phyloP scores from a whole-genome alignment of 2,329 filamentous ascomycete species.

The Penicillium sp. region DNA sequence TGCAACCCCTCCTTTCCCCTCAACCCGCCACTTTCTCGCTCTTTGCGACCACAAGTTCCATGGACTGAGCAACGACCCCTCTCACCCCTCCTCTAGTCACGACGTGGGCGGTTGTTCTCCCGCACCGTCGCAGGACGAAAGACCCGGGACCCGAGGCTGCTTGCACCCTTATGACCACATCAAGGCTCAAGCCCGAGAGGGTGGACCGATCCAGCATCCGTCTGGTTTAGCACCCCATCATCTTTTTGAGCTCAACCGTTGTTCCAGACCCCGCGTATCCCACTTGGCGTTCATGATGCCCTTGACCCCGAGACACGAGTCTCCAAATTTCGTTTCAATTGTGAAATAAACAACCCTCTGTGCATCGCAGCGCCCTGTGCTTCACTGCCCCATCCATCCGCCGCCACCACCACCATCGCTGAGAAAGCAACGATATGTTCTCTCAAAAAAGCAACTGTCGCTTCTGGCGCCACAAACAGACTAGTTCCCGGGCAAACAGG shows the following conservation, averaged over 20 bases:
- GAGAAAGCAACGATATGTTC: neutral
- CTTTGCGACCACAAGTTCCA: conserved; percentile 2
- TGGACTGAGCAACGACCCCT: neutral
- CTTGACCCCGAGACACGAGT: neutral
- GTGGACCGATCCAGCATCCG: conserved; percentile 13
- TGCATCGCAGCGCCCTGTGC: too few species aligned
- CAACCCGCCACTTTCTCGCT: conserved; percentile 15
- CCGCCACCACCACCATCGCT: too few species aligned
- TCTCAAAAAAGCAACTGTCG: neutral
- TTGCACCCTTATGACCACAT: conserved; percentile 14
- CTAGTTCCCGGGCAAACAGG: neutral
- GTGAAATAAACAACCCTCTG: neutral
- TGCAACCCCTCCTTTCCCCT: conserved; percentile 12
- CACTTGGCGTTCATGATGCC: neutral
- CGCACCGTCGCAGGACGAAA: neutral
- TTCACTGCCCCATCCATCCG: too few species aligned
- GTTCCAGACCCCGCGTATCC: conserved; percentile 22
- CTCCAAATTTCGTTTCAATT: neutral
- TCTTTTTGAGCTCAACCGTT: conserved; percentile 18
- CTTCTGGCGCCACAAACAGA: too few species aligned
- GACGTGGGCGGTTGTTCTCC: neutral
- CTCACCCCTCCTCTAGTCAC: neutral
- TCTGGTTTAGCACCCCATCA: conserved; percentile 13
- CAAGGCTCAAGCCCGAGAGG: conserved; percentile 12
- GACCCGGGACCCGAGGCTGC: conserved; percentile 7